These are phyloP conservation scores for Colletotrichum shisoi DNA, from an alignment of 2,329 filamentous ascomycete species.

Conservation along the genomic window DNA sequence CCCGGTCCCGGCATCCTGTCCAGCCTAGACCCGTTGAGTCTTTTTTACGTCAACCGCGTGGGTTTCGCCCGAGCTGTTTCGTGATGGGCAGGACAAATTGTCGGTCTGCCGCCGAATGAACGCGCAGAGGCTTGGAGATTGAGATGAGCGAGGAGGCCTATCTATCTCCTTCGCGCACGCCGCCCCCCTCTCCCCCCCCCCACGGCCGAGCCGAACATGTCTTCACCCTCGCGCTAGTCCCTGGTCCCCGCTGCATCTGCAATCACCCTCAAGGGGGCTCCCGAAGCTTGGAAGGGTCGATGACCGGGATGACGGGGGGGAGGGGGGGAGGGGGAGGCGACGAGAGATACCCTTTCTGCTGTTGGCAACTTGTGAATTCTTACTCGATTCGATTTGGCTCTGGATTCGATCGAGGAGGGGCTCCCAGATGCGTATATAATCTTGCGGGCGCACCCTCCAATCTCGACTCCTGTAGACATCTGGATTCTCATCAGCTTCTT, in stretches of 20 bases:
- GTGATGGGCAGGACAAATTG: slow-evolving; percentile 34
- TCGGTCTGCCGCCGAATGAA: slow-evolving; percentile 34
- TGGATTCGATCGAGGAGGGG: slow-evolving; percentile 22
- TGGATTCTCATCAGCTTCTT: slow-evolving; percentile 34
- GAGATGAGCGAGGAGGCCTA: slow-evolving; percentile 20
- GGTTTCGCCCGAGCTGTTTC: slow-evolving; percentile 29
- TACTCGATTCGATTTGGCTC: slow-evolving; percentile 38
- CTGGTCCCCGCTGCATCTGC: slow-evolving; percentile 23
- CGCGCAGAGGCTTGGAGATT: slow-evolving; percentile 21
- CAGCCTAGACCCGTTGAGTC: slow-evolving; percentile 31
- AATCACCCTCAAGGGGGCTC: slow-evolving; percentile 24
- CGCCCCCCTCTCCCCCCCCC: slow-evolving; percentile 13
- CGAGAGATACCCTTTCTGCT: slow-evolving; percentile 9
- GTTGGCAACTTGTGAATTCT: slow-evolving; percentile 28
- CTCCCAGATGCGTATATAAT: slow-evolving; percentile 33
- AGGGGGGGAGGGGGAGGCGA: neutral
- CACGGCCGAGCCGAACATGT: slow-evolving; percentile 36
- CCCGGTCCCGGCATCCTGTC: slow-evolving; percentile 38
- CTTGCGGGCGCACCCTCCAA: slow-evolving; percentile 34
- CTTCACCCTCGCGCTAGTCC: slow-evolving; percentile 30
- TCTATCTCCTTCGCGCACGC: slow-evolving; percentile 16
- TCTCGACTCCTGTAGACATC: neutral
- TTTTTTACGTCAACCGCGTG: slow-evolving; percentile 39
- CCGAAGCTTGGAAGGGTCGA: slow-evolving; percentile 18
- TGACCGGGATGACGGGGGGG: slow-evolving; percentile 10